Base-by-base conservation (phyloP, 176 grass and related monocot genomes). In the Rhipidocladum racemiflorum region DNA sequence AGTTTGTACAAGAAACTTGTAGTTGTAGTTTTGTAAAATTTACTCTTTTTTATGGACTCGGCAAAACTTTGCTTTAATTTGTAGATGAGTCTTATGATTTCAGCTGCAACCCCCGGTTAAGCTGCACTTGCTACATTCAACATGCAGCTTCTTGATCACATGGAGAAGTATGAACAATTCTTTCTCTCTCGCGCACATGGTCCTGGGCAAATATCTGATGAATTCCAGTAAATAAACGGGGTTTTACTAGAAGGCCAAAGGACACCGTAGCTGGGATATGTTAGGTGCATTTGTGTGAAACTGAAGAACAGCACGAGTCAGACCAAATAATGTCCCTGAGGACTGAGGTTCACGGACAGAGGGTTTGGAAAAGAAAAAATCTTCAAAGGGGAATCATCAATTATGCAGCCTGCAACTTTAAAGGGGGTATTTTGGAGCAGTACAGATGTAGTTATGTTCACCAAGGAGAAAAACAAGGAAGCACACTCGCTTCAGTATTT, bases 401-500 rank as follows among this genome's bases (percentile, higher is more conserved):
- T n/a, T 39, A 55, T 20, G 53, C 15, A 20, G 35, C 36, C 42
- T 23, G 65, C 18, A 42, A 68, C 65, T 42, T 42, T 6, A 4
- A 21, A 16, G 0, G 0, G 7, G 1, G 5, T 40, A 68, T 17
- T 69, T 68, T 43, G 9, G n/a, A 63, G 34, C 20, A 42, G 64
- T 69, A 64, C 28, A 24, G 44, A 50, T 75, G 28, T 18, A 42
- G 32, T 55, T 24, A 38, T 17, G 16, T 68, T 67, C 15, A 70
- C 6, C 5, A 13, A 9, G 43, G 48, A 53, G 12, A 76, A 21
- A 1, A 53, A n/a, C n/a, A n/a, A 25, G n/a, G 15, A 21, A 70
- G 46, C 77, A 45, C 39, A 57, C 46, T 65, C 73, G 27, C 67
- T 75, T 44, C 27, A 68, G 15, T 70, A 36, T 78, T 61, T 36